Base-by-base conservation (phyloP, 2,329 filamentous ascomycete genomes). In the Pseudogymnoascus pannorum region DNA sequence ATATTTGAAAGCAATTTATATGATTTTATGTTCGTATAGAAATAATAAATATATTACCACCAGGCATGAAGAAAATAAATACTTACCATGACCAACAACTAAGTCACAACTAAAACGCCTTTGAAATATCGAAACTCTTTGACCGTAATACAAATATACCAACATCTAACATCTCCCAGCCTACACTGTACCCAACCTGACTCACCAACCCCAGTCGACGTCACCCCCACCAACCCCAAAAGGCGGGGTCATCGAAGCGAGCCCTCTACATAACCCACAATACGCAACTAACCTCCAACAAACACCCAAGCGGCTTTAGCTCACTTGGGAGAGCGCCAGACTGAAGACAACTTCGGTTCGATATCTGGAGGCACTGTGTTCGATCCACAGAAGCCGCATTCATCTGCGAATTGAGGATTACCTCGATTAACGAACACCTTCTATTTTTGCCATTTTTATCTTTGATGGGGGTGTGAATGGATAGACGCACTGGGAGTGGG, bases 241-340 rank as follows among this genome's bases (percentile, higher is more conserved):
- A 16, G 14, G 2, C 12, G 6, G 42, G 22, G 2, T 1, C 6
- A 18, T 8, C 42, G 22, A 48, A 48, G 42, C 42, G 42, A 48
- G 42, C 42, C 42, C 42, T 48, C 42, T 26, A 48, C 42, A 26
- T 48, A 48, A 48, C 14, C 42, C 42, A 48, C 42, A 48, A 48
- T 48, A 48, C 42, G 14, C 22, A 48, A 48, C 3, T 6, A 9
- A 48, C 22, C 42, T 26, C 14, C 42, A 48, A 48, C 42, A 26
- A 42, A 42, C 8, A 42, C 38, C 51, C 54, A 61, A 61, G 61
- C 61, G 61, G 61, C 61, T 63, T 63, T 63, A 60, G 61, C 61
- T 63, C 61, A 63, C 61, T 63, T 63, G 61, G 61, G 58, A 60
- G 58, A 63, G 58, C 61, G 58, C 58, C 61, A 63, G 61, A 63